A percentile compares a stretch with the other conserved stretches of the same genome.
phyloP scores from a whole-genome alignment of 139 green algal species.

The Bryopsis sp. region DNA sequence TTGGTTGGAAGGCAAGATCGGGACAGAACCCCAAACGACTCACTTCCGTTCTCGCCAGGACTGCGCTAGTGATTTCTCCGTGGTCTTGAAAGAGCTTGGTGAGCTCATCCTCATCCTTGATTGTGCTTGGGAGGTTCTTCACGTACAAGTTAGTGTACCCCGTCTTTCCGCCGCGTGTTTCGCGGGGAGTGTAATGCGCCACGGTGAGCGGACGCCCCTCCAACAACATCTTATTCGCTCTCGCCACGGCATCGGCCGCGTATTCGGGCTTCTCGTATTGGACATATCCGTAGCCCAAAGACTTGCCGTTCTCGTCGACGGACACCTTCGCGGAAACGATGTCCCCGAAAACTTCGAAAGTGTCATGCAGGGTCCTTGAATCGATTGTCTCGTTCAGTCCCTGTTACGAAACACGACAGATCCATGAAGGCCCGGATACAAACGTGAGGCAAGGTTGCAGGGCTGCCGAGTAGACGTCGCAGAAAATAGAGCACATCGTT shows the following conservation, averaged over 20 bases:
- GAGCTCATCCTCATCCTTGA: conserved; percentile 59
- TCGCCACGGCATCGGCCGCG: conserved; percentile 70
- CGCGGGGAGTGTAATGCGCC: conserved; percentile 19
- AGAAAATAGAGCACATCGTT: too few relatives aligned
- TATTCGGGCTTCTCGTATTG: conserved; percentile 81
- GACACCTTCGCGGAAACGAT: conserved; percentile 78
- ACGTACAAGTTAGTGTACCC: conserved; percentile 87
- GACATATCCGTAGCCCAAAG: conserved; percentile 89
- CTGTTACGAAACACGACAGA: conserved; percentile 3
- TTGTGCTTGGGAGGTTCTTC: conserved; percentile 73
- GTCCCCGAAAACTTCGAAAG: conserved; percentile 78
- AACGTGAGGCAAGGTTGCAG: too few relatives aligned
- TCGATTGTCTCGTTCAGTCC: conserved; percentile 79
- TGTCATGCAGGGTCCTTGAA: conserved; percentile 90
- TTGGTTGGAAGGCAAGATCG: too few relatives aligned
- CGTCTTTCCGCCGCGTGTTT: conserved; percentile 12
- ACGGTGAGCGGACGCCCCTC: conserved; percentile 38
- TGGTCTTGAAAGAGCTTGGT: conserved; percentile 52
- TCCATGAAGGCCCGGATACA: too few relatives aligned
- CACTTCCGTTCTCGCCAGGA: neutral
- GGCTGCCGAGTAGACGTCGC: too few relatives aligned
- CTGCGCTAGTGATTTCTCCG: conserved; percentile 54
- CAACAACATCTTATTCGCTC: conserved; percentile 51
- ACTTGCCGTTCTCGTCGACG: conserved; percentile 45
- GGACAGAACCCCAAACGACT: too few relatives aligned